A percentile compares a stretch with the other conserved stretches of the same genome.
phyloP scores from a whole-genome alignment of 768 basidiomycete species.

The Pisolithus marmoratus region DNA sequence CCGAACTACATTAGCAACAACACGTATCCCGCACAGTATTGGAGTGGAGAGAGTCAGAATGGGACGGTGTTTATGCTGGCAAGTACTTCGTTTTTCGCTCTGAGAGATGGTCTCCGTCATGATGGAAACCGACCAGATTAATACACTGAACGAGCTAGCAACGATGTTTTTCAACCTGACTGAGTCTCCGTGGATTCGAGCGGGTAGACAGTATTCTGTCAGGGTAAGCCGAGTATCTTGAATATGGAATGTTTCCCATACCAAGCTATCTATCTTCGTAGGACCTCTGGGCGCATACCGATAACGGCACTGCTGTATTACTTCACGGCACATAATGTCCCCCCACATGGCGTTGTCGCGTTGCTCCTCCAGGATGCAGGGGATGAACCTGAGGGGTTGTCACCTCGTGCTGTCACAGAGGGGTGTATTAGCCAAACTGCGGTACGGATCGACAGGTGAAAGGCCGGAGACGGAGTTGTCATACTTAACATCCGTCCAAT shows the following conservation, averaged over 20 bases:
- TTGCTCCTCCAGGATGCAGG: slow-evolving; percentile 61
- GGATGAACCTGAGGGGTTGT: slow-evolving; percentile 53
- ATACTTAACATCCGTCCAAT: no score
- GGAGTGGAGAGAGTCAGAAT: slow-evolving; percentile 62
- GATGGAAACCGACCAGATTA: slow-evolving; percentile 37
- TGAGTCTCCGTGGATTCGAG: slow-evolving; percentile 67
- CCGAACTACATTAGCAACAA: slow-evolving; percentile 34
- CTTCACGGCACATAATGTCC: slow-evolving; percentile 48
- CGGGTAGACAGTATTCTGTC: slow-evolving; percentile 59
- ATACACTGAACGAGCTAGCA: slow-evolving; percentile 49
- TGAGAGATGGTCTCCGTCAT: background rate
- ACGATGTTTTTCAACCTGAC: slow-evolving; percentile 59
- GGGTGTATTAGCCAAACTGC: slow-evolving; percentile 62
- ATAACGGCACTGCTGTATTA: slow-evolving; percentile 63
- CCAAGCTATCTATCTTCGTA: slow-evolving; percentile 18
- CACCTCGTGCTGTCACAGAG: slow-evolving; percentile 50
- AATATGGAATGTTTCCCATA: background rate
- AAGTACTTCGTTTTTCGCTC: slow-evolving; percentile 7
- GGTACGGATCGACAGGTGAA: slow-evolving; percentile 28
- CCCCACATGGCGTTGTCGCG: slow-evolving; percentile 65
- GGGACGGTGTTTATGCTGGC: slow-evolving; percentile 68
- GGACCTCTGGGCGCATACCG: slow-evolving; percentile 71
- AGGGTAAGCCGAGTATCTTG: slow-evolving; percentile 36
- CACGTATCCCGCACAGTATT: slow-evolving; percentile 60
- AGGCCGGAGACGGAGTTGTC: no score